A percentile compares a stretch with the other conserved stretches of the same genome.
phyloP scores from a whole-genome alignment of 2,329 filamentous ascomycete genomes.

The Cercospora canescens region DNA sequence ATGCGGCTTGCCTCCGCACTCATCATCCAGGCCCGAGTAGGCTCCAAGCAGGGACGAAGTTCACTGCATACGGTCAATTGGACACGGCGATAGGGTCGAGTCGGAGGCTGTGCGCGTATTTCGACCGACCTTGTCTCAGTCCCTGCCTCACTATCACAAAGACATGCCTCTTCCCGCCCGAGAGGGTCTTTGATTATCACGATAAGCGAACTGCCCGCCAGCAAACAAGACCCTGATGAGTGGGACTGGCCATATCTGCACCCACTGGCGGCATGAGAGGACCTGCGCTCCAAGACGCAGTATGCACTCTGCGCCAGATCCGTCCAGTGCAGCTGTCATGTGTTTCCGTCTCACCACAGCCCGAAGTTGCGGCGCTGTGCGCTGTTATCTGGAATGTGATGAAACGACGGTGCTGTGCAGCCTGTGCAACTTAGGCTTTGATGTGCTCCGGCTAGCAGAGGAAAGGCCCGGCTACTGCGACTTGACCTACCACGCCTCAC shows the following conservation, averaged over 20 bases:
- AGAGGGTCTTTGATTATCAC: not conserved
- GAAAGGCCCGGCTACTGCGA: not conserved
- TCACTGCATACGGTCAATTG: not conserved
- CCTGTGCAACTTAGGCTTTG: constrained; percentile 6
- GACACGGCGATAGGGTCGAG: not conserved
- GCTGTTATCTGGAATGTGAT: constrained; percentile 11
- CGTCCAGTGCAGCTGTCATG: constrained; percentile 17
- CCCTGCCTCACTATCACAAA: not conserved
- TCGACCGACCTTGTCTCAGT: not conserved
- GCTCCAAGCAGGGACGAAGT: not conserved
- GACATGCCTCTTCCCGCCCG: not conserved
- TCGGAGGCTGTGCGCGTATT: not conserved
- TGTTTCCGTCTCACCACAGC: not conserved
- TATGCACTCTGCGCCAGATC: constrained; percentile 8
- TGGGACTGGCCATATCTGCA: constrained; percentile 10
- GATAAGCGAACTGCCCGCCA: constrained; percentile 9
- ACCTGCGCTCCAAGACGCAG: not conserved
- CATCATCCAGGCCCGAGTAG: not conserved
- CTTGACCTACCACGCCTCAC: not conserved
- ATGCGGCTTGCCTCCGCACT: not conserved
- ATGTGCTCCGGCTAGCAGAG: constrained; percentile 3
- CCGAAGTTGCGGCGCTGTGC: constrained; percentile 11
- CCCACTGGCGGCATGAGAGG: not conserved
- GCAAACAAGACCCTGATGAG: constrained; percentile 4
- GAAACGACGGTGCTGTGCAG: constrained; percentile 4